Percentiles rank a stretch among this genome's conserved stretches.
Evolutionary conservation across 2,329 filamentous ascomycete species (phyloP).

Genomic region (Didymella glomerata): DNA sequence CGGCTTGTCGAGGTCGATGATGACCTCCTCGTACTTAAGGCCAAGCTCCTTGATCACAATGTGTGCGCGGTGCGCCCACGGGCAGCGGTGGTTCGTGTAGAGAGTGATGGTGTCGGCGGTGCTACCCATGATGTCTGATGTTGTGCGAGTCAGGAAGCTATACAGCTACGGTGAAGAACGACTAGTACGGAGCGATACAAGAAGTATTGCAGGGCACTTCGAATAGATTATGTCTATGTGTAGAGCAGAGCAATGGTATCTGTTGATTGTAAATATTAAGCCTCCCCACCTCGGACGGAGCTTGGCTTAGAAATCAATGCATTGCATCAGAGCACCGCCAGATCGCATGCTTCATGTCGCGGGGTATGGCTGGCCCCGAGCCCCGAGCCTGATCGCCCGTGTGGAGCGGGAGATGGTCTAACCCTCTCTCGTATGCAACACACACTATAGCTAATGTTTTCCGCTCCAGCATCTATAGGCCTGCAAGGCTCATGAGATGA

Average conservation of each 20-base stretch:
- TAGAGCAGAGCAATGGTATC: not conserved
- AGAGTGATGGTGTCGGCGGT: slow-evolving; percentile 64
- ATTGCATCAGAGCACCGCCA: no score
- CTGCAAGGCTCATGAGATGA: not conserved
- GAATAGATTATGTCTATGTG: no score
- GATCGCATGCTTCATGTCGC: slow-evolving; percentile 6
- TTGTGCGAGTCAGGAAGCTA: slow-evolving; percentile 16
- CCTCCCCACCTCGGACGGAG: slow-evolving; percentile 7
- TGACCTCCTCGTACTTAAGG: slow-evolving; percentile 73
- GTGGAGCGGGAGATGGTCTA: not conserved
- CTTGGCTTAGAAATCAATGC: slow-evolving; percentile 40
- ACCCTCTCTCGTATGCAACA: not conserved
- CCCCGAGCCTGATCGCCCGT: slow-evolving; percentile 22
- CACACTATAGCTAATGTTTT: not conserved
- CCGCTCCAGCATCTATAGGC: not conserved
- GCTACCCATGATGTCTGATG: slow-evolving; percentile 13
- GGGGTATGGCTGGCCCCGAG: slow-evolving; percentile 26
- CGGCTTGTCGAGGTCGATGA: slow-evolving; percentile 74
- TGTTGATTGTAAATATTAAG: slow-evolving; percentile 12
- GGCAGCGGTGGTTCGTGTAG: slow-evolving; percentile 75
- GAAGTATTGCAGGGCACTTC: not conserved
- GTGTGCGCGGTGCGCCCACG: slow-evolving; percentile 79
- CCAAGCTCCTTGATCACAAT: slow-evolving; percentile 73
- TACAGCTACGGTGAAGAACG: not conserved
- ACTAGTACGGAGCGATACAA: slow-evolving; percentile 1